phyloP scores from a whole-genome alignment of 2,329 filamentous ascomycete genomes.

The Colletotrichum falcatum region DNA sequence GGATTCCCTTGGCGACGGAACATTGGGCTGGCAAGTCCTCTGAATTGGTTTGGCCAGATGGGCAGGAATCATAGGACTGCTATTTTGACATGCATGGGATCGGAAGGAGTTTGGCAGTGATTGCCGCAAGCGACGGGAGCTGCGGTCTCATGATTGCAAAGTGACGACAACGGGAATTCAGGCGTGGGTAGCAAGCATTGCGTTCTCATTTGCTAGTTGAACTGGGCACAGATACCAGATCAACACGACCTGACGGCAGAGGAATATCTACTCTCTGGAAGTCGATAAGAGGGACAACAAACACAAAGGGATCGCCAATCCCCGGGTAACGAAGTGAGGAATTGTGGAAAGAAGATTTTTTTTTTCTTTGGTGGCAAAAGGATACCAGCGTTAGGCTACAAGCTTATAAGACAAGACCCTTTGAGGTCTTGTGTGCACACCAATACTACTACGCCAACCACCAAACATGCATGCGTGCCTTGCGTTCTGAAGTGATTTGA shows the following conservation, averaged over 20 bases:
- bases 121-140: constrained; percentile 26
- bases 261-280: not conserved
- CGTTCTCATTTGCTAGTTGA: constrained; percentile 25
- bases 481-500: not conserved
- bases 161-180: constrained; percentile 31
- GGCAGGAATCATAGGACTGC: constrained; percentile 39
- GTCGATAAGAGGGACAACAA: constrained; percentile 5
- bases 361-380: constrained; percentile 8
- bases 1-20: constrained; percentile 36
- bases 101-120: constrained; percentile 41
- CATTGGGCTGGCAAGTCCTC: constrained; percentile 35
- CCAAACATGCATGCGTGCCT: not conserved
- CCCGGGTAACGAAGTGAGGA: constrained; percentile 6
- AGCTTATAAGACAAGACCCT: not conserved
- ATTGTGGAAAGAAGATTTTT: not conserved
- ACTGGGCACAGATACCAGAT: not conserved
- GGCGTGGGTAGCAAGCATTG: constrained; percentile 37
- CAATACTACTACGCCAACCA: constrained; percentile 10
- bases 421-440: not conserved
- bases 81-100: constrained; percentile 41
- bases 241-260: constrained; percentile 6
- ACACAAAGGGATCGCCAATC: not conserved
- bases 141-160: constrained; percentile 36
- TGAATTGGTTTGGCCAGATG: constrained; percentile 26
- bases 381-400: constrained; percentile 5